phyloP scores from a whole-genome alignment of 1,284 basidiomycete species.

The Wolfiporia cocos region DNA sequence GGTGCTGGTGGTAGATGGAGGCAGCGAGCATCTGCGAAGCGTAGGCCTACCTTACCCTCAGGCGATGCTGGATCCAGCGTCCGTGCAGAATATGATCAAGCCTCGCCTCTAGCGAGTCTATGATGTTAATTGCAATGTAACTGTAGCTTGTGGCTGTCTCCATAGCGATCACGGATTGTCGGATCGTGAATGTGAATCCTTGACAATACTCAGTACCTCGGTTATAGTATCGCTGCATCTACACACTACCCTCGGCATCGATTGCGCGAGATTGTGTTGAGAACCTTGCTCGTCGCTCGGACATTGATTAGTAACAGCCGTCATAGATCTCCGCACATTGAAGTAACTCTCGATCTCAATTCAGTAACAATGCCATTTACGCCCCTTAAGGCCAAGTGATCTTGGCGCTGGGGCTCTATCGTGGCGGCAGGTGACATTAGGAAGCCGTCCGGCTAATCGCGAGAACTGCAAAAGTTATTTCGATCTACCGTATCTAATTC shows the following conservation, averaged over 20 bases:
- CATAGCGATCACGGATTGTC: too few species aligned
- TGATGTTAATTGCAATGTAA: too few species aligned
- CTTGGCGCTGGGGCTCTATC: background rate
- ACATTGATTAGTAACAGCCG: too few species aligned
- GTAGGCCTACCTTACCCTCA: slow-evolving; percentile 58
- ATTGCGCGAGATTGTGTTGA: too few species aligned
- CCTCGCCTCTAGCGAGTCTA: slow-evolving; percentile 33
- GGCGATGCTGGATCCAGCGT: slow-evolving; percentile 54
- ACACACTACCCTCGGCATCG: too few species aligned
- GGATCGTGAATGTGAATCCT: too few species aligned
- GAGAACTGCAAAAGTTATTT: slow-evolving; percentile 3
- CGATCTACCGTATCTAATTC: slow-evolving; percentile 6
- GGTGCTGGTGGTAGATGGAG: slow-evolving; percentile 65
- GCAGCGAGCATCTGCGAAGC: slow-evolving; percentile 46
- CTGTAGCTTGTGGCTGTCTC: too few species aligned
- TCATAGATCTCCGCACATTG: background rate
- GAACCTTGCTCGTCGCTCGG: too few species aligned
- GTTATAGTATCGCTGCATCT: too few species aligned
- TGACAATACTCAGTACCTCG: too few species aligned
- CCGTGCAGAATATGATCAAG: slow-evolving; percentile 33
- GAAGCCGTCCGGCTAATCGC: background rate
- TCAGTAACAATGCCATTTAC: background rate
- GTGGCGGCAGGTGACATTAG: too few species aligned
- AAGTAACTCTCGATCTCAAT: slow-evolving; percentile 3
- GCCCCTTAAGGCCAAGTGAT: background rate